A percentile compares a stretch with the other conserved stretches of the same genome.
These are phyloP conservation scores for Moesziomyces sp. DNA, from an alignment of 1,284 basidiomycete genomes.

Conservation along the genomic window DNA sequence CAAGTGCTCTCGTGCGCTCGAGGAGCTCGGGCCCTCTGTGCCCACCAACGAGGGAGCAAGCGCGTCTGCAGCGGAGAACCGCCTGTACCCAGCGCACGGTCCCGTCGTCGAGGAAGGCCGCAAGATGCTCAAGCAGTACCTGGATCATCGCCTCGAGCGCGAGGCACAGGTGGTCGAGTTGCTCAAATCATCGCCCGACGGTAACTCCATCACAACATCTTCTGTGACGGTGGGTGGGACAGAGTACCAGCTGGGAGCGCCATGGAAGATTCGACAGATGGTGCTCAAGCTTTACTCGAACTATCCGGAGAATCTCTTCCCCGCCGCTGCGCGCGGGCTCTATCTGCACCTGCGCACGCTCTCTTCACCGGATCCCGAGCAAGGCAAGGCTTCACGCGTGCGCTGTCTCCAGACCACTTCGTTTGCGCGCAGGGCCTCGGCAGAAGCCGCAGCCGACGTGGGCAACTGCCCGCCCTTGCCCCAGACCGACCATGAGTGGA, in stretches of 20 bases:
- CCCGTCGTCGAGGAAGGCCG: slow-evolving; percentile 75
- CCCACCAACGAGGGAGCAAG: background rate
- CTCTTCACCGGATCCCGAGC: slow-evolving; percentile 32
- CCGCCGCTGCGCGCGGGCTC: slow-evolving; percentile 78
- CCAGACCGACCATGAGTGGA: slow-evolving; percentile 33
- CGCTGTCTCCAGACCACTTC: slow-evolving; percentile 36
- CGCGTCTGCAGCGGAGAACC: slow-evolving; percentile 48
- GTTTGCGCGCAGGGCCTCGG: slow-evolving; percentile 27
- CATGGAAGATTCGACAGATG: slow-evolving; percentile 60
- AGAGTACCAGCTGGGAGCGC: slow-evolving; percentile 14
- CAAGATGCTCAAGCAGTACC: slow-evolving; percentile 77
- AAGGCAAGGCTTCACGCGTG: slow-evolving; percentile 13
- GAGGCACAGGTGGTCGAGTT: slow-evolving; percentile 81
- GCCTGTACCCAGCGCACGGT: slow-evolving; percentile 88
- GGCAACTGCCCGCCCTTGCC: slow-evolving; percentile 43
- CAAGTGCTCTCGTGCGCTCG: slow-evolving; percentile 72
- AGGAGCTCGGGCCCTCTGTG: slow-evolving; percentile 24
- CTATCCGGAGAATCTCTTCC: slow-evolving; percentile 76
- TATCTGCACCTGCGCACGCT: slow-evolving; percentile 81
- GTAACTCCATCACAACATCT: slow-evolving; percentile 62
- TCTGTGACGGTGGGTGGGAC: slow-evolving; percentile 8
- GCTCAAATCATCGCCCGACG: slow-evolving; percentile 69
- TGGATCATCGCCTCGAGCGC: slow-evolving; percentile 82
- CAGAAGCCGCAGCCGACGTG: slow-evolving; percentile 20
- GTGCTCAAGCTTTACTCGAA: slow-evolving; percentile 73